These are phyloP conservation scores for Cladophialophora chaetospira DNA, from an alignment of 2,329 filamentous ascomycete genomes.

Conservation along the genomic window DNA sequence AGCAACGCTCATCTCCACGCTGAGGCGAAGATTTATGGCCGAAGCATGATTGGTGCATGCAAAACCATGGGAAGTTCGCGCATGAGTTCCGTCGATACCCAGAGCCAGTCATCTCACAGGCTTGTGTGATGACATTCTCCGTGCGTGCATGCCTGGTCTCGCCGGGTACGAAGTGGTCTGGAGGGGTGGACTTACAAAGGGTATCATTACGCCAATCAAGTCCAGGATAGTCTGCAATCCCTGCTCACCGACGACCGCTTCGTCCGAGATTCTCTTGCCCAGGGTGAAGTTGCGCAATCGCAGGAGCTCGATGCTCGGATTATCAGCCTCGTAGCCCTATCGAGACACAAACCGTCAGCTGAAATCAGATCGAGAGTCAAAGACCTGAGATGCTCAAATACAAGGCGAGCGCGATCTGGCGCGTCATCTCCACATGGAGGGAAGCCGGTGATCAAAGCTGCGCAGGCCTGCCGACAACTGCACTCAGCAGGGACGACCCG, in stretches of 20 bases:
- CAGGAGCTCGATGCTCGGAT: slow-evolving; percentile 77
- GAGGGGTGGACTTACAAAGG: slow-evolving; percentile 68
- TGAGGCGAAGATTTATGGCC: too few species aligned
- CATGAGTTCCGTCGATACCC: neutral
- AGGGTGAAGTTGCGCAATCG: slow-evolving; percentile 80
- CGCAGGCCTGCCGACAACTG: slow-evolving; percentile 5
- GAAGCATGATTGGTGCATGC: slow-evolving; percentile 3
- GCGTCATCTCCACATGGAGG: neutral
- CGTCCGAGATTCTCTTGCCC: slow-evolving; percentile 65
- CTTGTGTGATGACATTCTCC: neutral
- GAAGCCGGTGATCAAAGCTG: slow-evolving; percentile 14
- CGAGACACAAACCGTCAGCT: slow-evolving; percentile 15
- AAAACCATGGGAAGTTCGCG: slow-evolving; percentile 2
- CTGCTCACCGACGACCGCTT: slow-evolving; percentile 62
- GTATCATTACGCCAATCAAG: slow-evolving; percentile 68
- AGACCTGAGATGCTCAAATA: neutral
- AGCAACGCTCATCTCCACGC: neutral
- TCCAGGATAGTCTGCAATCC: slow-evolving; percentile 66
- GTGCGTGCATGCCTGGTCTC: neutral
- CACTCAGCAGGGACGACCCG: slow-evolving; percentile 16
- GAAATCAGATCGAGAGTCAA: neutral
- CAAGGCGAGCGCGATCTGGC: neutral
- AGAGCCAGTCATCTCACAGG: slow-evolving; percentile 12
- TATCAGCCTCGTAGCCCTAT: slow-evolving; percentile 73
- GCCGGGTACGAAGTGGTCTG: slow-evolving; percentile 30